Evolutionary conservation across 306 rosid genomes (phyloP).

Genomic region (Dryas drummondii): DNA sequence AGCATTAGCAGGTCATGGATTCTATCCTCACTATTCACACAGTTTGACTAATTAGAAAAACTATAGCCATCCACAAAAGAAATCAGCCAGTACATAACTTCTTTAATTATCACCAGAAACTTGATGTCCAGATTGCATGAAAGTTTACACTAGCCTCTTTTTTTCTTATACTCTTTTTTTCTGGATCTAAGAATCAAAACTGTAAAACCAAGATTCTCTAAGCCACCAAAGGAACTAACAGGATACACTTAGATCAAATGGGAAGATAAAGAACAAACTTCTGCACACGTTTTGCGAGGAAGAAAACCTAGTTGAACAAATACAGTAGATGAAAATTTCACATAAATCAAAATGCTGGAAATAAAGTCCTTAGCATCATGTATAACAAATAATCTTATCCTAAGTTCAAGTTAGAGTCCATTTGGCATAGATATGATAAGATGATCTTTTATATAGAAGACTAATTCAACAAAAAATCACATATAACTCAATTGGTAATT

Average conservation of each 20-base stretch:
- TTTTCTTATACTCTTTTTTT: neutral
- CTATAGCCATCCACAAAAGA: neutral
- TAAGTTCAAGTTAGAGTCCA: neutral
- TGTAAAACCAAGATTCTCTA: neutral
- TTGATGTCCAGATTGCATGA: neutral
- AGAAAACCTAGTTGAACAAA: neutral
- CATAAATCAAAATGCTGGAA: neutral
- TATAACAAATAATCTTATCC: constrained; percentile 1
- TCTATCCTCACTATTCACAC: neutral
- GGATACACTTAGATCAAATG: neutral
- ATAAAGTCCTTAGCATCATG: neutral
- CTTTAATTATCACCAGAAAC: neutral
- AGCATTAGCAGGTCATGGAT: neutral
- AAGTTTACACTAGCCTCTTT: neutral
- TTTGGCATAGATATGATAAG: neutral
- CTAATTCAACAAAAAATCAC: neutral
- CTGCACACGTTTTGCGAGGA: neutral
- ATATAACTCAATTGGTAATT: neutral
- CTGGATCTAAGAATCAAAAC: neutral
- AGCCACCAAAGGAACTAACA: constrained; percentile 1
- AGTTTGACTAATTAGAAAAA: neutral
- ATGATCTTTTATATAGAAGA: too few species aligned
- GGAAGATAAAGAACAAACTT: neutral
- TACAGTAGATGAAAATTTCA: neutral
- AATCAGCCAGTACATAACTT: neutral